Evolutionary conservation across 1,284 basidiomycete species (phyloP), one percentile per base, ranked within the genome.

Genomic region (Hortiboletus rubellus): DNA sequence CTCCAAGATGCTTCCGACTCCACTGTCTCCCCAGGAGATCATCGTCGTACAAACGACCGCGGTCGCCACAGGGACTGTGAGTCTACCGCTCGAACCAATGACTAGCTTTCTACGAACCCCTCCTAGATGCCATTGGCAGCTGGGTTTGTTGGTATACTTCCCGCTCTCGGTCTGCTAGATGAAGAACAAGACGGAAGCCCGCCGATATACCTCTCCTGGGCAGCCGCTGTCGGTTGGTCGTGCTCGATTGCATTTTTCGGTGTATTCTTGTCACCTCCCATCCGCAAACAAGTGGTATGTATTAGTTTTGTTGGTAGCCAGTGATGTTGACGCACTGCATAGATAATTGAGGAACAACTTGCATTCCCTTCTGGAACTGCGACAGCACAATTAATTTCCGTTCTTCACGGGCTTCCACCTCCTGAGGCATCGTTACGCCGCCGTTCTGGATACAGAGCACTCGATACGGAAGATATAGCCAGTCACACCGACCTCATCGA

Each of bases 281-380:
- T 98, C 42, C 85, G 96, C 46, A 91, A 93, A 66, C 94, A 97
- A 84, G 94, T 97, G 69, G 91, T 92, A 66, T 34, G 86, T 77
- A 34, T 46, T 37, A 24, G 27, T 45, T 40, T 14, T 46, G 5
- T 48, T 24, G 31, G 7, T n/a, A 14, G 0, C 43, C 18, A 27
- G 46, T 40, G 9, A 42, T 46, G 18, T 30, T 54, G 33, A 68
- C 14, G 1, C 22, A 27, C 52, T 22, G 14, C 37, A 60, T 60
- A 94, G 87, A 96, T 98, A 57, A 86, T 98, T 44, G 89, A 95
- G 71, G 96, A 98, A 71, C 88, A 96, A 71, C 84, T 98, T 15
- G 81, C 91, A 1, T 98, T 98, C 64, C 96, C 96, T 1, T 94
- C 91, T 1, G 96, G 96, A 24, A 97, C 92, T n/a, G 96, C 96